These are phyloP conservation scores for Aspergillus versicolor DNA, from an alignment of 2,329 filamentous ascomycete species.

Conservation along the genomic window DNA sequence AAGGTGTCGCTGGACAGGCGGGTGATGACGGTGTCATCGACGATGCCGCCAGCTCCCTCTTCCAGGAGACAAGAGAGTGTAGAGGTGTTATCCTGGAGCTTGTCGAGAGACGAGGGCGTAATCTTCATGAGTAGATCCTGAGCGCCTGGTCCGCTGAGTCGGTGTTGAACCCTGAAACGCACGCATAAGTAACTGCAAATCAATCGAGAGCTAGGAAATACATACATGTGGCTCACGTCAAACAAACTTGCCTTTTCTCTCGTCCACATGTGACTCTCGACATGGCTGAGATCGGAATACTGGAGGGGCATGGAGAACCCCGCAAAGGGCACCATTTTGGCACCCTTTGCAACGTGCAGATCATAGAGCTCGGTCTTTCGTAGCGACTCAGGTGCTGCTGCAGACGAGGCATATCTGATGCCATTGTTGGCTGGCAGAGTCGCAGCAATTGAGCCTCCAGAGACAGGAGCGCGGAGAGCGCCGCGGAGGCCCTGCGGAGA, in stretches of 20 bases:
- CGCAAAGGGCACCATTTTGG: constrained; percentile 95
- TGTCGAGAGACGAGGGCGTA: constrained; percentile 71
- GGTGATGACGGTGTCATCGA: constrained; percentile 92
- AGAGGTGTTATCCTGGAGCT: constrained; percentile 66
- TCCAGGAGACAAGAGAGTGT: constrained; percentile 83
- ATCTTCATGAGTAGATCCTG: constrained; percentile 78
- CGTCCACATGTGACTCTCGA: constrained; percentile 87
- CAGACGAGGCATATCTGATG: constrained; percentile 35
- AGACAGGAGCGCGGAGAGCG: constrained; percentile 23
- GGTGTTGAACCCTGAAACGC: constrained; percentile 67
- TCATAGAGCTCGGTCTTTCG: constrained; percentile 71
- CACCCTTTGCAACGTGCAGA: constrained; percentile 73
- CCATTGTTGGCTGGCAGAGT: constrained; percentile 15
- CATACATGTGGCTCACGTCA: constrained; percentile 93
- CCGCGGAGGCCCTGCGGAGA: constrained; percentile 21
- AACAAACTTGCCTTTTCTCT: constrained; percentile 85
- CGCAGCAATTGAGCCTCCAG: constrained; percentile 12
- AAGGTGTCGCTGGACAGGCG: constrained; percentile 71
- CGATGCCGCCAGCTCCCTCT: constrained; percentile 79
- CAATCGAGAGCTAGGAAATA: not conserved
- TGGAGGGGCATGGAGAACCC: constrained; percentile 91
- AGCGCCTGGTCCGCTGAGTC: constrained; percentile 77
- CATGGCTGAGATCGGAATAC: constrained; percentile 74
- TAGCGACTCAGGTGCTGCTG: constrained; percentile 23
- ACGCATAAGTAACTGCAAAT: not conserved